These are phyloP conservation scores for Thalia dealbata DNA, from an alignment of 176 grass and related monocot genomes.

Conservation along the genomic window DNA sequence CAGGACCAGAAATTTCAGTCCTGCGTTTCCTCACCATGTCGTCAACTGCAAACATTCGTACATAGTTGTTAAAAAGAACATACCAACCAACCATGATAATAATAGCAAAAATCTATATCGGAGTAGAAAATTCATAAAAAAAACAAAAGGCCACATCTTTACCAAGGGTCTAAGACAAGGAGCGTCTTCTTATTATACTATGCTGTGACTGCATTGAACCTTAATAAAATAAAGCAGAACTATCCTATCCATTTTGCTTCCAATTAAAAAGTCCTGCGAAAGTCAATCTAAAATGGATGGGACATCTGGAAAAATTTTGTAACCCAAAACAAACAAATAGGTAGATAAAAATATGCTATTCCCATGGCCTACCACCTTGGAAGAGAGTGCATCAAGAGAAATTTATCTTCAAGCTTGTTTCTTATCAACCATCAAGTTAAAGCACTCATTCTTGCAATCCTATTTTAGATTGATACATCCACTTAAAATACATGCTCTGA, in stretches of 20 bases:
- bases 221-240: no score
- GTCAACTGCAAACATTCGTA: slow-evolving; percentile 1
- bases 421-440: background rate
- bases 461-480: background rate
- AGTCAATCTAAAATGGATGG: no score
- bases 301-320: no score
- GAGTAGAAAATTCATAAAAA: background rate
- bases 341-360: no score
- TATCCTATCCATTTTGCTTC: no score
- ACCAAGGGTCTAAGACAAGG: background rate
- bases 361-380: no score
- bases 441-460: background rate
- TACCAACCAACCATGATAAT: background rate
- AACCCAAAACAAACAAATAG: no score
- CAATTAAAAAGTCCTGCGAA: no score
- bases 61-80: no score
- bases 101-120: background rate
- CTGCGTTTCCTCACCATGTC: slow-evolving; percentile 42
- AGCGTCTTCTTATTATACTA: background rate
- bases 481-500: background rate
- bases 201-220: background rate
- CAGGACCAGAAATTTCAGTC: slow-evolving; percentile 16
- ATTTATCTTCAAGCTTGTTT: background rate
- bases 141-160: background rate
- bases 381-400: no score